Evolutionary conservation across 2,329 filamentous ascomycete genomes (phyloP), one percentile per base, ranked within the genome.

Genomic region (Pseudogymnoascus sp.): DNA sequence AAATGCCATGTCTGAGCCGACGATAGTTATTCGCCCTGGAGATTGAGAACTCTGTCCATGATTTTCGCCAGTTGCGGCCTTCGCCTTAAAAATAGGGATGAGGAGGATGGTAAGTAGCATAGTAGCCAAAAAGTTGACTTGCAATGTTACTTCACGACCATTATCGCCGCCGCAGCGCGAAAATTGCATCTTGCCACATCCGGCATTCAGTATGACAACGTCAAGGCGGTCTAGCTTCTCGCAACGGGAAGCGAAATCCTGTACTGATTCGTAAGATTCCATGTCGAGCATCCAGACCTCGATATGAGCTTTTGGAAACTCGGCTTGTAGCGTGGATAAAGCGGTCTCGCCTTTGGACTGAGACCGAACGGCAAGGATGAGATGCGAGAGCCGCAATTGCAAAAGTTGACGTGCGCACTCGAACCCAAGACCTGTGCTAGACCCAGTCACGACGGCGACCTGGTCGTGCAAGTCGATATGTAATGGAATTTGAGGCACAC

Each of bases 261-360:
- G 62, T 30, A 64, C 60, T 11, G 60, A 63, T 36, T 57, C 33
- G 41, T 64, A 66, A 7, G 53, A 60, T 18, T 36, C 50, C 9
- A 64, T 50, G 47, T 67, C 63, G 18, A 66, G 59, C 25, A 57
- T 39, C 65, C 64, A 67, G 33, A 61, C 64, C 57, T 65, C 62
- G 7, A 65, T 57, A 1, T 60, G 37, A 18, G 33, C 43, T 28
- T 60, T 57, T 6, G 33, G 35, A 4, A 41, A 62, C 41, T 9
- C 66, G 30, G 60, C 38, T 15, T 68, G 63, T 4, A 75, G 71
- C 28, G 70, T 69, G 37, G 67, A 66, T 62, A 71, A 72, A 2
- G 78, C 77, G 2, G 68, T 71, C 59, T 79, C 73, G 60, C 77
- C 78, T 64, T 77, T 76, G 11, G 70, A 65, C 0, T 74, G 30